Base-by-base conservation (phyloP, 2,329 filamentous ascomycete genomes). In the Beauveria australis region DNA sequence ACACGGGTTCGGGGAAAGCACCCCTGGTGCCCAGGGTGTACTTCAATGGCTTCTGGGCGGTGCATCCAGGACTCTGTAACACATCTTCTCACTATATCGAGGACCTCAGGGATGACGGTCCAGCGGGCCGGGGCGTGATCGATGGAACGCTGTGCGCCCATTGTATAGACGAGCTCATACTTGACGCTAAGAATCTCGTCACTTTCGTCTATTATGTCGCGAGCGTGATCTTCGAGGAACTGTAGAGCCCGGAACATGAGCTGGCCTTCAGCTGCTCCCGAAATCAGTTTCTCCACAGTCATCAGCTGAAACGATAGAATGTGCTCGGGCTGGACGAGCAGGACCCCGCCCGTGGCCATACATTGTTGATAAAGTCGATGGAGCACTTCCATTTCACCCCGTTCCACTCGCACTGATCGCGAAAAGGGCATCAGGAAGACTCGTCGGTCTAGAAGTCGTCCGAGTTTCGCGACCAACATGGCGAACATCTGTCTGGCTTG, bases 281-380 rank as follows among this genome's bases (percentile, higher is more conserved):
- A 26, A 26, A 26, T 26, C 26, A 22, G 12, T 40, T 26, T 26
- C 26, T 47, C 65, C 0, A 65, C 64, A 0, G 81, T 81, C 76
- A 87, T 84, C 0, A 89, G 74, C 63, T 87, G 78, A 51, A 89
- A 83, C 0, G 86, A 89, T 0, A 89, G 69, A 0, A 88, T 67
- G 60, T 89, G 81, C 64, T 89, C 85, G 0, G 86, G 86, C 41
- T 88, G 84, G 0, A 84, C 73, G 0, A 89, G 71, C 0, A 89
- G 66, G 0, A 89, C 71, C 0, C 85, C 85, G 0, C 82, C 76
- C 0, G 69, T 67, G 0, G 61, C 18, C 65, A 77, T 77, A 55
- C 84, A 88, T 12, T 79, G 71, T 0, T 70, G 8, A 14, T 76
- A 78, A 0, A 82, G 71, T 0, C 64, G 7, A 0, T 65, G 60